phyloP scores from a whole-genome alignment of 345 rosid species.

The Ceriops zippeliana region DNA sequence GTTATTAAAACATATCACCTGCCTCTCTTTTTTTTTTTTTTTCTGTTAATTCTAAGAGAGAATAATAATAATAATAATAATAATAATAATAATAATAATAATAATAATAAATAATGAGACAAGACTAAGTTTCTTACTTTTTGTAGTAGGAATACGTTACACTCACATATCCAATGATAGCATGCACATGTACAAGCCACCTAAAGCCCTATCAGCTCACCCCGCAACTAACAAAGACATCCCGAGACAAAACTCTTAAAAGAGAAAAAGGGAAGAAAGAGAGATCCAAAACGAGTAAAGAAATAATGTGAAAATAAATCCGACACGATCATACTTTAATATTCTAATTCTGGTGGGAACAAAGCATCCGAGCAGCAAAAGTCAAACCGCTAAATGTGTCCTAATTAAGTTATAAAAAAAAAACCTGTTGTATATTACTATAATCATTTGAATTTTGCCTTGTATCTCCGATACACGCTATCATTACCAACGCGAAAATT shows the following conservation, averaged over 20 bases:
- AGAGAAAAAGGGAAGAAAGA: not conserved
- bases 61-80: too few relatives aligned
- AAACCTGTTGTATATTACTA: not conserved
- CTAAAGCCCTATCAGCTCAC: not conserved
- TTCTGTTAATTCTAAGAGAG: too few relatives aligned
- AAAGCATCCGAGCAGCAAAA: conserved; percentile 13
- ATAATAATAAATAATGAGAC: too few relatives aligned
- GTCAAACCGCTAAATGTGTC: not conserved
- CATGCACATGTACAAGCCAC: not conserved
- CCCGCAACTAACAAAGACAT: not conserved
- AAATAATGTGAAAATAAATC: not conserved
- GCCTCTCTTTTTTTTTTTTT: too few relatives aligned
- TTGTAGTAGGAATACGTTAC: too few relatives aligned
- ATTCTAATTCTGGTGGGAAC: conserved; percentile 3
- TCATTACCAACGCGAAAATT: too few relatives aligned
- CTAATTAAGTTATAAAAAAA: too few relatives aligned
- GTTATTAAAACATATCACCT: too few relatives aligned
- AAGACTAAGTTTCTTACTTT: too few relatives aligned
- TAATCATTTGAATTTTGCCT: not conserved
- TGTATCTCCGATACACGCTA: not conserved
- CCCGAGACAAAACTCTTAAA: not conserved
- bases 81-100: too few relatives aligned
- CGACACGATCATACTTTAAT: not conserved
- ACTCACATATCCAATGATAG: too few relatives aligned
- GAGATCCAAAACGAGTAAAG: too few relatives aligned